Percentiles rank a stretch among this genome's conserved stretches.
Evolutionary conservation across 2,329 filamentous ascomycete genomes (phyloP).

Genomic region (Epichloe baconii): DNA sequence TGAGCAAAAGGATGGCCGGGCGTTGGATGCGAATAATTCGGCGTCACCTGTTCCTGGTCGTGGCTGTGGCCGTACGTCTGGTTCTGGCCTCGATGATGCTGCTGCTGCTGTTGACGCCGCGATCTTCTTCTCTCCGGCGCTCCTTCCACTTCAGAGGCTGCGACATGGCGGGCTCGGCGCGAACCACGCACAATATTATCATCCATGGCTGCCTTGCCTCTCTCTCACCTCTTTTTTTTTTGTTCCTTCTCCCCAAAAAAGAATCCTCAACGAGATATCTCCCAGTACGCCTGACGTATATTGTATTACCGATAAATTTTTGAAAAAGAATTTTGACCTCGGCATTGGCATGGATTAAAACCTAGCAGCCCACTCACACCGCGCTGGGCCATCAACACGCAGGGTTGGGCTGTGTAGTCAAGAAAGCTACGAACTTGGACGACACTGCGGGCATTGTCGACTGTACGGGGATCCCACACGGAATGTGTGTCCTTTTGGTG

Average conservation of each 20-base stretch:
- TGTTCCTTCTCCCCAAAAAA: neutral
- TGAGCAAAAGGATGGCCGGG: slow-evolving; percentile 6
- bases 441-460: too few relatives aligned
- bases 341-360: neutral
- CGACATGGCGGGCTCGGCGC: slow-evolving; percentile 18
- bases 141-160: neutral
- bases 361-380: neutral
- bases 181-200: slow-evolving; percentile 17
- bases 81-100: slow-evolving; percentile 3
- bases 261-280: too few relatives aligned
- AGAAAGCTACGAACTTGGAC: too few relatives aligned
- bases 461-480: too few relatives aligned
- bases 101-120: slow-evolving; percentile 4
- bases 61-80: slow-evolving; percentile 2
- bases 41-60: slow-evolving; percentile 6
- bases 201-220: slow-evolving; percentile 15
- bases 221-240: neutral
- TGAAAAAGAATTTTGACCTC: too few relatives aligned
- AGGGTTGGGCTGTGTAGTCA: too few relatives aligned
- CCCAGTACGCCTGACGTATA: too few relatives aligned
- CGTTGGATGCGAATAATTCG: slow-evolving; percentile 10
- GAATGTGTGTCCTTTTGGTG: neutral
- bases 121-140: neutral
- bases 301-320: too few relatives aligned
- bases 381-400: neutral